Base-by-base conservation (phyloP, 768 basidiomycete species). In the Suillus alpinus region DNA sequence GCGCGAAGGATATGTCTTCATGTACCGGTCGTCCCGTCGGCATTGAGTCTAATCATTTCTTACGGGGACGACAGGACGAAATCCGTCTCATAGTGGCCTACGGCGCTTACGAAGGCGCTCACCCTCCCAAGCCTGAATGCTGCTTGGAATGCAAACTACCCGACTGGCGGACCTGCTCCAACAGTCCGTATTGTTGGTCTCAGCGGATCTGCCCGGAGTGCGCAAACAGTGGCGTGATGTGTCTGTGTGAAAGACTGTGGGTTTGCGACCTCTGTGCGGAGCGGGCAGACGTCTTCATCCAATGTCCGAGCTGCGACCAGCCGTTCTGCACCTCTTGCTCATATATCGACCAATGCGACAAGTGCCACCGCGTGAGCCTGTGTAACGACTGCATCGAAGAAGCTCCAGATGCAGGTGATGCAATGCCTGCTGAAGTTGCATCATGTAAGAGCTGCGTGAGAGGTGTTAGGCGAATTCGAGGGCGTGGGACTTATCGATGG, bases 1-100 rank as follows among this genome's bases (percentile, higher is more conserved):
- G n/a, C 13, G 13, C 10, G n/a, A n/a, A 9, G 29, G 50, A 20
- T 32, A n/a, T 13, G 14, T 14, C 7, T 23, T 26, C 3, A 23
- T 13, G 26, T 50, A 31, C 4, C 9, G 18, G 29, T 5, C 31
- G 49, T 32, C 31, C 18, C 9, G 31, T 50, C 7, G 29, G 23
- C 18, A 50, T 50, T 10, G 16, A 12, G 29, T 31, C 29, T 18
- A 4, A 18, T 50, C 29, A 31, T 32, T 12, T 1, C 18, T 29
- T 50, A 50, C 18, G 0, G 73, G 74, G 3, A 69, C 14, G 7
- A 29, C 16, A 10, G 16, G 1, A 14, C 46, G 7, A 5, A 2
- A 9, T 18, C 16, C 16, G 16, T 32, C 49, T 51, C 6, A 1
- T 51, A 3, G 10, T 29, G 3, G 47, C 29, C 47, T 49, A 49